phyloP scores from a whole-genome alignment of 73 alveolate genomes.

The Stentor coeruleus region DNA sequence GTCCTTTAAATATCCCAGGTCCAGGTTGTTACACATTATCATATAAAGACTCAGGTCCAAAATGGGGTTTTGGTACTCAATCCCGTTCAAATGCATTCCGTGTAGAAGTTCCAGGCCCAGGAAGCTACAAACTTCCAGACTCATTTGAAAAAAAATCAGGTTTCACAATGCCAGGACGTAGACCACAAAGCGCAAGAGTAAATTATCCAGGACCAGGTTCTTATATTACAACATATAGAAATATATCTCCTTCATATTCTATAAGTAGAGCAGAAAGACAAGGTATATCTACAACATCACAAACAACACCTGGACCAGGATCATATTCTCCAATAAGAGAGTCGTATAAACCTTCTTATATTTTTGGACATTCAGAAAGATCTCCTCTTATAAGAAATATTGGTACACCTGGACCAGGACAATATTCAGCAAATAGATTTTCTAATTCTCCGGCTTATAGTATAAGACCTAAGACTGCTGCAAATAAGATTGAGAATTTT shows the following conservation, averaged over 20 bases:
- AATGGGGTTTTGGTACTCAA: not conserved
- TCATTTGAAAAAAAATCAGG: no score
- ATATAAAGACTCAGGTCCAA: not conserved
- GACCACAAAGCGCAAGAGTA: not conserved
- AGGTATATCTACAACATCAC: not conserved
- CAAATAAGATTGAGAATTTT: not conserved
- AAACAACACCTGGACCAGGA: not conserved
- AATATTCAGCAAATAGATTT: not conserved
- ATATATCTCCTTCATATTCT: not conserved
- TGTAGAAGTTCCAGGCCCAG: not conserved
- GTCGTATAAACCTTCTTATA: not conserved
- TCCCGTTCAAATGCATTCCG: not conserved
- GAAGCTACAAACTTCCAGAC: not conserved
- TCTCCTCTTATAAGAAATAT: not conserved
- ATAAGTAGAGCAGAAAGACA: not conserved
- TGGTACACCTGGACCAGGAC: conserved; percentile 5
- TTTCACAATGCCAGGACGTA: no score
- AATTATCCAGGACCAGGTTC: conserved; percentile 6
- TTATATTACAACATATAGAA: not conserved
- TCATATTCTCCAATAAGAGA: no score
- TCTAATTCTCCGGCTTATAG: not conserved
- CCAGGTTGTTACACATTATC: not conserved
- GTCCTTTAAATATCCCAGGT: not conserved
- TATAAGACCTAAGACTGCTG: not conserved
- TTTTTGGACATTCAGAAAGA: not conserved